Evolutionary conservation across 2,329 filamentous ascomycete genomes (phyloP), one percentile per base, ranked within the genome.

Genomic region (Ceratocystis albifundus): DNA sequence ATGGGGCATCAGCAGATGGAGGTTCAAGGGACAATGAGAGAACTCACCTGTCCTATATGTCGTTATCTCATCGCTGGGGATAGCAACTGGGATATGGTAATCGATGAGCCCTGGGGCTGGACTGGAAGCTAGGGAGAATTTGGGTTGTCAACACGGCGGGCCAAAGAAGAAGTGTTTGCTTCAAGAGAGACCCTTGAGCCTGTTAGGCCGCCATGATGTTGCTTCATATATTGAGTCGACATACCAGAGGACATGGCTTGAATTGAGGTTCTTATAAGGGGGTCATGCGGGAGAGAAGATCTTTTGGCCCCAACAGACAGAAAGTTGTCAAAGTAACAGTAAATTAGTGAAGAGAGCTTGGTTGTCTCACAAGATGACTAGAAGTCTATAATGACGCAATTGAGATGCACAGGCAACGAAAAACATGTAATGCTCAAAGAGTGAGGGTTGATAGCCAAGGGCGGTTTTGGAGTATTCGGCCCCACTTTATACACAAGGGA

Each of bases 31-130:
- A 44, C 22, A 22, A 22, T 15, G 36, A 41, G 44, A 22, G 41
- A 25, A 20, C 61, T 48, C 57, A 62, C 66, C 57, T 20, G 66
- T 65, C 10, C 66, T 48, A 30, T 68, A 68, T 25, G 66, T 68
- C 20, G 65, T 55, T 7, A 48, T 53, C 32, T 68, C 66, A 20
- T 41, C 32, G 22, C 64, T 36, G 4, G 46, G 36, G 15, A 63
- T 65, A 28, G 66, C 66, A 20, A 32, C 48, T 6, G 66, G 66
- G 44, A 68, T 68, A 10, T 59, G 30, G 17, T 59, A 30, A n/a
- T 10, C 30, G 28, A n/a, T 20, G 30, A 41, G 46, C 48, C n/a
- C 46, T 50, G 62, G 57, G 41, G 45, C 62, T 32, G 62, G 25
- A 32, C 62, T 64, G 62, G 48, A 4, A 44, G 46, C 62, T 59